Evolutionary conservation across 805 yeast species (phyloP), one percentile per base, ranked within the genome.

Genomic region (Spathaspora gorwiae): DNA sequence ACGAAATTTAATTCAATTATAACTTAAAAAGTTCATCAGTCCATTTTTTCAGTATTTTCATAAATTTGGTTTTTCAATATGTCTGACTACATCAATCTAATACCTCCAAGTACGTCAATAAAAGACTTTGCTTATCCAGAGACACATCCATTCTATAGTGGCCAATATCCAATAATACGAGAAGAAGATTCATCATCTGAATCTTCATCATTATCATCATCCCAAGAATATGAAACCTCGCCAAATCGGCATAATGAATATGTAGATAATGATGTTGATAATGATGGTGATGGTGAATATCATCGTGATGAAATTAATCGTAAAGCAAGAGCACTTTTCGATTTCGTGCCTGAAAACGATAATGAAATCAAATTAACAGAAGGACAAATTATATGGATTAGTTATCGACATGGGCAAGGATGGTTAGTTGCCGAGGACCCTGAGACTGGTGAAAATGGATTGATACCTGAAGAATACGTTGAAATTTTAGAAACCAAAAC

Each of bases 321-420:
- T 47, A 73, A 78, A 46, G 99, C 98, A 0, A 71, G 90, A 26
- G 97, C 97, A 0, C 62, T 94, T 39, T 94, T 89, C 61, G 92
- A 90, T 55, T 94, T 94, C 59, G 76, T 69, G 37, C 96, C 98
- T 0, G 98, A 94, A 61, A 94, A 94, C 62, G 96, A 89, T 55
- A 94, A 94, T 63, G 99, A 94, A 58, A 79, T 90, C 38, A 79
- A 76, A 9, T 68, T 94, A 30, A 65, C 58, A 11, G 95, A 85
- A 55, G 96, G 96, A 32, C 97, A 94, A 64, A 63, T 80, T 11
- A 80, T 94, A 2, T 84, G 90, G 79, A 85, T 94, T 29, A 81
- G 84, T 47, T 92, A 90, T 62, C 80, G 95, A 46, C 96, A 92
- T 62, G 98, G 98, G 26, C 97, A 92, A 62, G 99, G 99, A 7